Base-by-base conservation (phyloP, 352 stramenopile species). In the Globisporangium barbulae region DNA sequence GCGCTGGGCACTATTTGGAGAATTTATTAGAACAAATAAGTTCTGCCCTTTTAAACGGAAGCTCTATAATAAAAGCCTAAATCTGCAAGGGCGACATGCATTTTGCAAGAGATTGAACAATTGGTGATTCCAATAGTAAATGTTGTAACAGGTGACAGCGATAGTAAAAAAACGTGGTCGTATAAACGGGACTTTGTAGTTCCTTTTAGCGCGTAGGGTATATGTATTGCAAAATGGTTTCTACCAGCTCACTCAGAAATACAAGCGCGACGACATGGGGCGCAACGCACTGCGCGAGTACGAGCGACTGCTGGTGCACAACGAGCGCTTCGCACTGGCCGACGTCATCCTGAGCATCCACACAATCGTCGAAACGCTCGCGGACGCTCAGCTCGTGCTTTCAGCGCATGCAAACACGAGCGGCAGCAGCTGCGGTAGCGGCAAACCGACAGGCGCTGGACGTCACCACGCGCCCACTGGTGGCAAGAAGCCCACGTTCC, bases 261-360 rank as follows among this genome's bases (percentile, higher is more conserved):
- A n/a, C 3, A 15, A 54, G 25, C 25, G 25, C 25, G 25, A 28
- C 25, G 25, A 25, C 50, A 58, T 52, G 45, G 45, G 21, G 7
- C 45, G 45, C n/a, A 13, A 52, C 25, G 44, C 68, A 21, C 35
- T 78, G 53, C 68, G 59, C 15, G 64, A 78, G 49, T 88, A 81
- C 53, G 78, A 88, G 72, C 64, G 54, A 22, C 67, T 88, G 52
- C 64, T 88, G 44, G 52, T 82, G 68, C 70, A 62, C 37, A 72
- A 52, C 31, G 65, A 80, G 25, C 76, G 76, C 30, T 83, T 83
- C 35, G 66, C 66, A 2, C 53, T 88, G 5, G 33, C 21, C 1
- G 69, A 79, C 59, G 53, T 71, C 21, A 48, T 82, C 0, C 21
- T 59, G n/a, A 64, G 45, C 30, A 47, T 44, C 44, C 60, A 44